Evolutionary conservation across 2,329 filamentous ascomycete species (phyloP).

Genomic region (Claviceps africana): DNA sequence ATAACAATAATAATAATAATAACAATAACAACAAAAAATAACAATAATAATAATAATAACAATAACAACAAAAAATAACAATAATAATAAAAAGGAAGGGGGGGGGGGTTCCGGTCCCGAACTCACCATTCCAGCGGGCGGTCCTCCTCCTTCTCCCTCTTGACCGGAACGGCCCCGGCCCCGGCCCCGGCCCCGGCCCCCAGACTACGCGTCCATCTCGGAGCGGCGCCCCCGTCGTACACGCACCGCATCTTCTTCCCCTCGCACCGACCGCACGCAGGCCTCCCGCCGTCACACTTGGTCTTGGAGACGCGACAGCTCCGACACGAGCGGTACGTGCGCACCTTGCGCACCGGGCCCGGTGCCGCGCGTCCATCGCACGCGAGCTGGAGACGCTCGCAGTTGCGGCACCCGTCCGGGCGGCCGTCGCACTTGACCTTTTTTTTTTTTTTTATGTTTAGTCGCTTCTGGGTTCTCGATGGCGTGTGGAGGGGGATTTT

Average conservation of each 20-base stretch:
- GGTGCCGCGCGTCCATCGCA: constrained; percentile 19
- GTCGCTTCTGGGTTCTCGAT: not conserved
- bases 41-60: no score
- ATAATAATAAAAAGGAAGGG: no score
- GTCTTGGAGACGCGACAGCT: constrained; percentile 27
- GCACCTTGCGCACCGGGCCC: constrained; percentile 22
- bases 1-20: no score
- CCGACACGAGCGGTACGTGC: constrained; percentile 26
- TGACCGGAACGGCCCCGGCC: no score
- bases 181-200: no score
- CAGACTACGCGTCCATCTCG: constrained; percentile 23
- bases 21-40: no score
- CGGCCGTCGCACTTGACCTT: constrained; percentile 29
- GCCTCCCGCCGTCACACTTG: constrained; percentile 27
- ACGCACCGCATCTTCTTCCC: constrained; percentile 22
- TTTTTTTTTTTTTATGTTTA: no score
- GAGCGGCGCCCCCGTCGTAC: constrained; percentile 24
- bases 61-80: no score
- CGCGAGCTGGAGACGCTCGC: constrained; percentile 27
- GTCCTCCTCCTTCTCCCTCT: no score
- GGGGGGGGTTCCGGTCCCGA: no score
- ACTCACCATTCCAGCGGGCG: no score
- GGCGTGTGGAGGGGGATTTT: no score
- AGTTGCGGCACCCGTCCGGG: constrained; percentile 28
- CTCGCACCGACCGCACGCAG: constrained; percentile 23